Conservation (phyloP, 2,329 filamentous ascomycete species). For the Neophaeococcomyces aloes region DNA sequence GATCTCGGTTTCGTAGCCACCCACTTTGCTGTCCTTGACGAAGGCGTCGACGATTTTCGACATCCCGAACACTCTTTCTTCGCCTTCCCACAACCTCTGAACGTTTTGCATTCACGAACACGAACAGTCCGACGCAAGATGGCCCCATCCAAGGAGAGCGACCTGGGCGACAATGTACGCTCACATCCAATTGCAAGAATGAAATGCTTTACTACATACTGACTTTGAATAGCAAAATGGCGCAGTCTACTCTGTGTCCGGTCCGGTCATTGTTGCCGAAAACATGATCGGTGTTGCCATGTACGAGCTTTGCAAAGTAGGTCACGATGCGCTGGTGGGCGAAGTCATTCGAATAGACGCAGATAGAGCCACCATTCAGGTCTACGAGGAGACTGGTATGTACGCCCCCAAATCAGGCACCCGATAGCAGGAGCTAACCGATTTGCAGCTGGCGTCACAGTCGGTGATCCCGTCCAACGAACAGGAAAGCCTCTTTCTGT, state of each 20-base stretch:
- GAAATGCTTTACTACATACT: background rate
- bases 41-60: conserved; percentile 34
- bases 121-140: conserved; percentile 30
- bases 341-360: conserved; percentile 96
- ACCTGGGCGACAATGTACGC: conserved; percentile 28
- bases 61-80: conserved; percentile 29
- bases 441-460: conserved; percentile 70
- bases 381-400: conserved; percentile 93
- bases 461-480: conserved; percentile 82
- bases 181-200: background rate
- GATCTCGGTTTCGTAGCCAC: conserved; percentile 17
- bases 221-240: conserved; percentile 46
- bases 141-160: conserved; percentile 34
- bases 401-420: conserved; percentile 5
- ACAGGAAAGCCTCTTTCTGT: conserved; percentile 95
- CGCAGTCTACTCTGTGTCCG: conserved; percentile 62
- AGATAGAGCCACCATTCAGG: conserved; percentile 94
- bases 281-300: conserved; percentile 99
- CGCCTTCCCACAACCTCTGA: conserved; percentile 20
- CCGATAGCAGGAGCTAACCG: conserved; percentile 9
- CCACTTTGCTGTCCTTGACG: conserved; percentile 21
- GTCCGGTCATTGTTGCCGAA: conserved; percentile 90
- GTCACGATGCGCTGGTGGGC: conserved; percentile 81
- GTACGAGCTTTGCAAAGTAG: conserved; percentile 96
- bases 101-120: conserved; percentile 21